Evolutionary conservation across 73 alveolate genomes (phyloP), one percentile per base, ranked within the genome.

Genomic region (Paramecium tetraurelia): DNA sequence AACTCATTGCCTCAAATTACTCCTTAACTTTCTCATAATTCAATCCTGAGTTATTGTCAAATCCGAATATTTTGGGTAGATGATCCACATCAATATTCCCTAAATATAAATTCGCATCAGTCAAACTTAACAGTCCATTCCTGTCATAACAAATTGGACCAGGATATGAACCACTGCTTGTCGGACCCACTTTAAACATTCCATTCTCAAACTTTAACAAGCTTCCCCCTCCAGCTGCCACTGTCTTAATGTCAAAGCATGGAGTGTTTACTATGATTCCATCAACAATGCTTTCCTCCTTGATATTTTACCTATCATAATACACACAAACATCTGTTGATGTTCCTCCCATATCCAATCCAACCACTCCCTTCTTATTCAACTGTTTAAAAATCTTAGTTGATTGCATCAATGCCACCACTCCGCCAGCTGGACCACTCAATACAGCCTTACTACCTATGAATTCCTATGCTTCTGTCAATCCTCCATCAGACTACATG

Each of bases 321-420:
- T 69, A 92, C 27, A 69, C 80, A 76, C 92, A 80, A 38, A 97
- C 99, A 92, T 97, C 99, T 21, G 99, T 97, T 33, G 99, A 97
- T 12, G 99, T 97, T n/a, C 99, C 99, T 11, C 99, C 99, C 99
- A 97, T 97, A 87, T 97, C 99, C 70, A 97, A 97, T 4, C 99
- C 99, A 7, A 97, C 94, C 18, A 93, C 94, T 85, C 98, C 93
- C 93, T 89, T 85, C 18, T 50, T 77, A 44, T 46, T 58, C 46
- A 43, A 59, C 87, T 59, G 9, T 8, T 68, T 35, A n/a, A 68
- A 48, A 44, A 95, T 58, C 22, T 93, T 63, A 20, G 93, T 71
- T 24, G 93, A 89, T 85, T 94, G 72, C 38, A 97, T 43, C 33
- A 57, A 96, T 22, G 98, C 99, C 1, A 97, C 95, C n/a, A 97